phyloP scores from a whole-genome alignment of 208 protist species.

The Naegleria lovaniensis region DNA sequence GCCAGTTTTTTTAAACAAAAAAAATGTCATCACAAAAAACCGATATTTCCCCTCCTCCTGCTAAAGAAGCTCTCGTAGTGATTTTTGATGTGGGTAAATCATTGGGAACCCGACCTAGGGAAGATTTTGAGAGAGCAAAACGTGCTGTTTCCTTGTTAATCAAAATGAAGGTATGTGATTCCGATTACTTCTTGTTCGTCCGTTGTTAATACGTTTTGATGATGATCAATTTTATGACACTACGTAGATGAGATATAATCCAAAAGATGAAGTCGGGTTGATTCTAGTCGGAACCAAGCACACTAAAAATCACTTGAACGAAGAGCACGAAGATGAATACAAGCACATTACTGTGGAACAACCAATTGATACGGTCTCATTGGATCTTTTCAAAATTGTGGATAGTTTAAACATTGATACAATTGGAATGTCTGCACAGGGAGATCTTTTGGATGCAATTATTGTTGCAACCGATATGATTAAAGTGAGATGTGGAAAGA shows the following conservation, averaged over 20 bases:
- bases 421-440: neutral
- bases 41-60: neutral
- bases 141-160: neutral
- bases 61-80: neutral
- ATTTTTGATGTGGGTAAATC: constrained; percentile 7
- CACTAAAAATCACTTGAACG: constrained; percentile 47
- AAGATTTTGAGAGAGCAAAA: constrained; percentile 1
- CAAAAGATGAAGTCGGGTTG: constrained; percentile 60
- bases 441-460: constrained; percentile 71
- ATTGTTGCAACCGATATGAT: constrained; percentile 65
- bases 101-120: neutral
- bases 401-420: constrained; percentile 1
- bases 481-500: constrained; percentile 47
- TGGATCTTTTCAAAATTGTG: constrained; percentile 34
- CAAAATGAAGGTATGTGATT: constrained; percentile 4
- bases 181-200: too few species aligned
- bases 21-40: too few species aligned
- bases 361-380: constrained; percentile 36
- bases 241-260: constrained; percentile 51
- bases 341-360: constrained; percentile 20
- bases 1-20: too few species aligned
- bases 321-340: neutral
- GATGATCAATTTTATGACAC: neutral
- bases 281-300: constrained; percentile 53
- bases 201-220: too few species aligned